These are phyloP conservation scores for Sophora flavescens DNA, from an alignment of 306 rosid genomes.

Conservation along the genomic window DNA sequence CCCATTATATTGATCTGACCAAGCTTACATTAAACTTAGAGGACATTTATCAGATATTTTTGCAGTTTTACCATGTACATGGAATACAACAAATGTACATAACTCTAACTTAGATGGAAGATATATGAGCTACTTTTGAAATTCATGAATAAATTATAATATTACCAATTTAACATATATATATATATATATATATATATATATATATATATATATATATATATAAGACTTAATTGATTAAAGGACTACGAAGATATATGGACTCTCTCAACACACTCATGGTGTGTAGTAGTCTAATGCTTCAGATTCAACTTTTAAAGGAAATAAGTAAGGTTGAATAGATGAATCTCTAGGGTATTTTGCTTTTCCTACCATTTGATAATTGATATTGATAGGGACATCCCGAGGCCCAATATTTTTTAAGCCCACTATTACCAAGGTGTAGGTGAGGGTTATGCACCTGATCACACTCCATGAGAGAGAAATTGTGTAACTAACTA, in stretches of 20 bases:
- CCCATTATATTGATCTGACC: constrained; percentile 35
- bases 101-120: constrained; percentile 16
- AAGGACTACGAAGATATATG: constrained; percentile 1
- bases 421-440: too few species aligned
- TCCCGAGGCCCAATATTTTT: too few species aligned
- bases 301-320: constrained; percentile 17
- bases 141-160: too few species aligned
- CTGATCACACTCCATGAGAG: too few species aligned
- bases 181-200: not conserved
- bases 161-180: too few species aligned
- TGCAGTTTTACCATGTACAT: constrained; percentile 4
- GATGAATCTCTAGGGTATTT: constrained; percentile 2
- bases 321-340: constrained; percentile 22
- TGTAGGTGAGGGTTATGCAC: too few species aligned
- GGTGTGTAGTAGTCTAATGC: not conserved
- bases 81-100: not conserved
- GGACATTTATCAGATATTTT: not conserved
- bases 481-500: too few species aligned
- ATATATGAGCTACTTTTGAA: not conserved
- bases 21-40: constrained; percentile 7
- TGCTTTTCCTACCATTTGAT: constrained; percentile 31
- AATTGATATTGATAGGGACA: not conserved
- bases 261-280: constrained; percentile 28
- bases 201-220: not conserved
- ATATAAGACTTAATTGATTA: constrained; percentile 18